phyloP scores from a whole-genome alignment of 805 yeast species.

The Saccharomycopsis javanensis region DNA sequence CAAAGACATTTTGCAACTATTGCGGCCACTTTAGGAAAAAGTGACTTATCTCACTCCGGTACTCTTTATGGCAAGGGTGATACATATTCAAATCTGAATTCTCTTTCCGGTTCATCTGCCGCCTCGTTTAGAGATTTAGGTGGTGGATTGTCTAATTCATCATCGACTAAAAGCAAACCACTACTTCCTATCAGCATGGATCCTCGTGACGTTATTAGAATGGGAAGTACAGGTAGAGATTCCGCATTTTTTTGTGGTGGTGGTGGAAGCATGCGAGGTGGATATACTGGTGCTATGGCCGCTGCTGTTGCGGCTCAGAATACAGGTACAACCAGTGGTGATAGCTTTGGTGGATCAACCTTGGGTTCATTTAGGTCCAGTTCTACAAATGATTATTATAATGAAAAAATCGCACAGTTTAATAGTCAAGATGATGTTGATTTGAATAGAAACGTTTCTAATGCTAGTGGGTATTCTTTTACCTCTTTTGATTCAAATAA shows the following conservation, averaged over 20 bases:
- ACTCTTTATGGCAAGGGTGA: slow-evolving; percentile 9
- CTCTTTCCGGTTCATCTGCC: background rate
- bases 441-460: slow-evolving; percentile 14
- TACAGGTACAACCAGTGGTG: background rate
- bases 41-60: slow-evolving; percentile 10
- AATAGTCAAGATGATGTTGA: background rate
- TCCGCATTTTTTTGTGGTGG: background rate
- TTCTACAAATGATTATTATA: slow-evolving; percentile 11
- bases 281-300: background rate
- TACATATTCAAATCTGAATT: background rate
- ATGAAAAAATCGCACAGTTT: slow-evolving; percentile 9
- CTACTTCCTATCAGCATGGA: background rate
- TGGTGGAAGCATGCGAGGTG: background rate
- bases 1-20: slow-evolving; percentile 19
- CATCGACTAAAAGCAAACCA: background rate
- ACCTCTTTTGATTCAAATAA: slow-evolving; percentile 15
- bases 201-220: slow-evolving; percentile 7
- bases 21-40: slow-evolving; percentile 18
- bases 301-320: background rate
- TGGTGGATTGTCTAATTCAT: background rate
- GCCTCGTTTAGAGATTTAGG: background rate
- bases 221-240: slow-evolving; percentile 18
- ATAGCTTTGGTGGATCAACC: slow-evolving; percentile 9
- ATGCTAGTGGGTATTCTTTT: slow-evolving; percentile 16
- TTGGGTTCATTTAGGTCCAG: slow-evolving; percentile 12